Conservation (phyloP, 2,329 filamentous ascomycete species). For the Calonectria fujianensis region DNA sequence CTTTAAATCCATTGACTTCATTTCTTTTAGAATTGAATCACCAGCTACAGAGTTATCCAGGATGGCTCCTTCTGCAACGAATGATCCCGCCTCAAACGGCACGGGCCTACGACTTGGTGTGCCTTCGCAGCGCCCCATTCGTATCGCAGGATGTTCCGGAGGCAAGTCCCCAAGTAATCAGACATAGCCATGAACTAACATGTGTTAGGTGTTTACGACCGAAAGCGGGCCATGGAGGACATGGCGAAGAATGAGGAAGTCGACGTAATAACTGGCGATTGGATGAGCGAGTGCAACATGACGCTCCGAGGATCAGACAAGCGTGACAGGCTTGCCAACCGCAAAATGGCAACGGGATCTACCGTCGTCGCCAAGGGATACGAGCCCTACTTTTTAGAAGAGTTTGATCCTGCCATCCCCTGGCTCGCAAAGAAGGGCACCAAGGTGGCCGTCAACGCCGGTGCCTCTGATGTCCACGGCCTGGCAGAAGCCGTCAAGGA, state of each 20-base stretch:
- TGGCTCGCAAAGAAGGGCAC: slow-evolving; percentile 56
- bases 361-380: slow-evolving; percentile 56
- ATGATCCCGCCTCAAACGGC: slow-evolving; percentile 34
- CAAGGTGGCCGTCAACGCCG: slow-evolving; percentile 62
- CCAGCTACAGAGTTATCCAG: background rate
- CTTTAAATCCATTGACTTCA: background rate
- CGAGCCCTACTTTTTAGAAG: slow-evolving; percentile 64
- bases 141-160: slow-evolving; percentile 56
- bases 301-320: slow-evolving; percentile 56
- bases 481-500: slow-evolving; percentile 48
- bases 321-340: slow-evolving; percentile 50
- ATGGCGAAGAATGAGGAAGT: slow-evolving; percentile 54
- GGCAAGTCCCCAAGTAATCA: slow-evolving; percentile 35
- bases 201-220: slow-evolving; percentile 61
- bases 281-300: slow-evolving; percentile 59
- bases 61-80: slow-evolving; percentile 49
- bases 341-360: slow-evolving; percentile 54
- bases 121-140: slow-evolving; percentile 51
- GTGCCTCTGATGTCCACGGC: slow-evolving; percentile 57
- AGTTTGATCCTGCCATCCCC: slow-evolving; percentile 57
- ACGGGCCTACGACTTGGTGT: slow-evolving; percentile 42
- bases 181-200: background rate
- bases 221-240: slow-evolving; percentile 52
- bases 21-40: background rate
- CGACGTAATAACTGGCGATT: slow-evolving; percentile 58